Base-by-base conservation (phyloP, 2,329 filamentous ascomycete species). In the Hymenoscyphus salicellus region DNA sequence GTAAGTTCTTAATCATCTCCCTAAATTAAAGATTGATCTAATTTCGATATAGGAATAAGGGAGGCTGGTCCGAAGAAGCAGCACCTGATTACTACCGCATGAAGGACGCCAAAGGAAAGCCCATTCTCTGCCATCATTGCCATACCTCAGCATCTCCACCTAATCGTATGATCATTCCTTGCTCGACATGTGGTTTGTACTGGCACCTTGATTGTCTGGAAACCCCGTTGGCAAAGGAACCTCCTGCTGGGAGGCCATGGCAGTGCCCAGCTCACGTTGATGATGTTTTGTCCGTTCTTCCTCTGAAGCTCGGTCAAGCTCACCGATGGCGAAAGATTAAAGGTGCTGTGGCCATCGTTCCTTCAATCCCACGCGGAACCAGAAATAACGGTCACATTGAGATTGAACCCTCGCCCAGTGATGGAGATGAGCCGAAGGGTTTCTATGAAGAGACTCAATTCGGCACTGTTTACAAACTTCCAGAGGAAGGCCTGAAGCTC, bases 171-270 rank as follows among this genome's bases (percentile, higher is more conserved):
- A 93, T 98, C 72, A 89, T 97, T 70, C 87, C 90, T 56, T 99
- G 94, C 80, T 93, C 93, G 77, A 86, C 84, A 72, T 99, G 94
- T 78, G 82, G 86, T 14, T 83, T 92, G 38, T 84, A 89, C 74
- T 99, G 93, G 90, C 95, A 99, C 79, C 82, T 97, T 60, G 94
- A 98, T 77, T 99, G 95, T 78, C 81, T 96, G 17, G 89, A 96
- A 74, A 91, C 92, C 32, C 93, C 94, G 38, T 79, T 93, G 73
- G 87, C 93, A 38, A 87, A 90, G 63, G 90, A 92, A 46, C 93
- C 93, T 11, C 84, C 87, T 60, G 82, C 89, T 60, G 87, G 89
- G 57, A 80, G 82, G 72, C 89, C 88, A 63, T 99, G 93, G 92
- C 89, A 88, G 77, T 99, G 95, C 75, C 94, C 94, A 59, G 87